These are phyloP conservation scores for Phytopythium oedochilum DNA, from an alignment of 352 stramenopile genomes.

Conservation along the genomic window DNA sequence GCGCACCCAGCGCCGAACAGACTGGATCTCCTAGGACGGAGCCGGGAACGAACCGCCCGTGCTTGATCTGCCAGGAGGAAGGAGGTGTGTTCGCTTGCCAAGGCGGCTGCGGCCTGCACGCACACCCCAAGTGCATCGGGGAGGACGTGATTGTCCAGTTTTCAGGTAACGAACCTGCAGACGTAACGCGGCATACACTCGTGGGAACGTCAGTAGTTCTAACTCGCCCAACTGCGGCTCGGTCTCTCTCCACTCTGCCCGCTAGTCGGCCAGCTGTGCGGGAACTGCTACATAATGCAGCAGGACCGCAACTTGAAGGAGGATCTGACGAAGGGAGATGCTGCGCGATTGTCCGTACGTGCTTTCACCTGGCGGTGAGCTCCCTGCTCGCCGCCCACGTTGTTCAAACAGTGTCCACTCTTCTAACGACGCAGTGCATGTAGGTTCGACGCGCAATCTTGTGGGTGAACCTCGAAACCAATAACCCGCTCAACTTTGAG, in stretches of 20 bases:
- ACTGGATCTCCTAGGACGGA: neutral
- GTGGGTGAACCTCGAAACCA: constrained; percentile 69
- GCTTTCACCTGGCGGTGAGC: neutral
- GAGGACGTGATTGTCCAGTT: constrained; percentile 53
- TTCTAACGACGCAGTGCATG: neutral
- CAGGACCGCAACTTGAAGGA: constrained; percentile 66
- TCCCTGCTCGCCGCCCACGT: too few species aligned
- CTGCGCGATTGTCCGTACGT: neutral
- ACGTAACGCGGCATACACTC: neutral
- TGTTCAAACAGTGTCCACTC: neutral
- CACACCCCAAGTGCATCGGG: constrained; percentile 54
- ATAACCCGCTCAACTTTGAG: constrained; percentile 55
- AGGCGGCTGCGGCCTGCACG: constrained; percentile 52
- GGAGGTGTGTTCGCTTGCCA: constrained; percentile 51
- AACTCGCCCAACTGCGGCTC: neutral
- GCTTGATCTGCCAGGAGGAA: constrained; percentile 47
- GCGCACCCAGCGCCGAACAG: neutral
- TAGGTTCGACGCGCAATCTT: constrained; percentile 66
- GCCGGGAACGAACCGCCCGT: constrained; percentile 19
- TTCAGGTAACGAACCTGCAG: constrained; percentile 16
- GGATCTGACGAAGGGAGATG: constrained; percentile 60
- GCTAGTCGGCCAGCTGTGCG: constrained; percentile 55
- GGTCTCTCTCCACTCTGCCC: too few species aligned
- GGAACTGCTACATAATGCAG: constrained; percentile 67
- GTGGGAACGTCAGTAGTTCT: neutral